These are phyloP conservation scores for Collybiopsis luxurians DNA, from an alignment of 768 basidiomycete species.

Conservation along the genomic window DNA sequence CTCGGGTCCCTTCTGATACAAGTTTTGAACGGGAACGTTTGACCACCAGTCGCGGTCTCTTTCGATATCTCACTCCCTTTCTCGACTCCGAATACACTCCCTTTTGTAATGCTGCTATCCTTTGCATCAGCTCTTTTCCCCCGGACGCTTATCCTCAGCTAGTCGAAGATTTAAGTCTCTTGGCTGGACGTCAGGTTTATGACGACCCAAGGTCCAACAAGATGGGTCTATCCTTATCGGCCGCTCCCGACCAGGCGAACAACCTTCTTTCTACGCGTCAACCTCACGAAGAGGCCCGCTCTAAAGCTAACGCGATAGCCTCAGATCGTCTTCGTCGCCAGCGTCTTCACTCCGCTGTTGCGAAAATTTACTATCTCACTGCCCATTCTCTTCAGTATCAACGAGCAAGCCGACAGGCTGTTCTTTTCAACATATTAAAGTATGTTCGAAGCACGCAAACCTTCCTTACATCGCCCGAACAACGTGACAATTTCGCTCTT, in stretches of 20 bases:
- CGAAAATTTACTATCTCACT: constrained; percentile 85
- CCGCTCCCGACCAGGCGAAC: constrained; percentile 32
- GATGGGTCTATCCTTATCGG: constrained; percentile 29
- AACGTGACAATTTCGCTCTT: constrained; percentile 71
- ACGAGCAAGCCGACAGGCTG: constrained; percentile 63
- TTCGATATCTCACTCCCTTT: constrained; percentile 83
- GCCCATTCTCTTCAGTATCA: constrained; percentile 73
- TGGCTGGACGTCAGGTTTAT: constrained; percentile 81
- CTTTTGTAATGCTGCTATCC: constrained; percentile 83
- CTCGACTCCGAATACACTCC: constrained; percentile 81
- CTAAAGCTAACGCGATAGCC: constrained; percentile 43
- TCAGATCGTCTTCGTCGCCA: constrained; percentile 65
- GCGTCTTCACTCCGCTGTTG: constrained; percentile 81
- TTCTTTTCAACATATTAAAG: constrained; percentile 77
- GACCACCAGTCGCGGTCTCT: constrained; percentile 78
- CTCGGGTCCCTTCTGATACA: constrained; percentile 62
- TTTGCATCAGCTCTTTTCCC: constrained; percentile 87
- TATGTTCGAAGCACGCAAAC: constrained; percentile 82
- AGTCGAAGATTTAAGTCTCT: constrained; percentile 77
- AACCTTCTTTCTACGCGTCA: constrained; percentile 49
- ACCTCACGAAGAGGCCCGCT: constrained; percentile 58
- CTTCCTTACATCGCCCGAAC: constrained; percentile 70
- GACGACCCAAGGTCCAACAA: constrained; percentile 60
- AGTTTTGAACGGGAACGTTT: constrained; percentile 76
- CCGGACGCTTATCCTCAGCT: constrained; percentile 73